Evolutionary conservation across 768 basidiomycete species (phyloP).

Genomic region (Clitopilus hobsonii): DNA sequence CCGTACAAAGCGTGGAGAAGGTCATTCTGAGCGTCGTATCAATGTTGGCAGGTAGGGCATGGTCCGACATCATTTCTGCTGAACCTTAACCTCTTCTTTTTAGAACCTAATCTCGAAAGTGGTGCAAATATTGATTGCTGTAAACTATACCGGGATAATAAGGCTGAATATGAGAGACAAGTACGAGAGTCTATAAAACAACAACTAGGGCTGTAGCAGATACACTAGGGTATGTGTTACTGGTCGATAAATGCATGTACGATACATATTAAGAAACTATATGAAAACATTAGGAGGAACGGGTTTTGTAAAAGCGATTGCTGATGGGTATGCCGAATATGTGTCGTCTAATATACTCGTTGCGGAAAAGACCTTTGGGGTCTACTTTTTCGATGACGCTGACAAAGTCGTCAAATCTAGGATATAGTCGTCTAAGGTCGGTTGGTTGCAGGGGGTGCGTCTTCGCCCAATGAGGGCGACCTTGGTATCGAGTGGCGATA

Average conservation of each 20-base stretch:
- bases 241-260: no score
- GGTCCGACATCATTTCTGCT: background rate
- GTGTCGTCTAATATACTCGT: slow-evolving; percentile 87
- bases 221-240: slow-evolving; percentile 5
- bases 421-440: slow-evolving; percentile 65
- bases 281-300: slow-evolving; percentile 12
- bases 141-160: slow-evolving; percentile 92
- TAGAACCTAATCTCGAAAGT: slow-evolving; percentile 95
- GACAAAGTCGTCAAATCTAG: slow-evolving; percentile 75
- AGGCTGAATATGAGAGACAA: slow-evolving; percentile 80
- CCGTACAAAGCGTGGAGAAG: slow-evolving; percentile 98
- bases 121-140: slow-evolving; percentile 97
- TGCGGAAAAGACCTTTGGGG: slow-evolving; percentile 73
- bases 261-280: slow-evolving; percentile 5
- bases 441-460: slow-evolving; percentile 69
- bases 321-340: slow-evolving; percentile 59
- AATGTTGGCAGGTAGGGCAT: slow-evolving; percentile 82
- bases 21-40: slow-evolving; percentile 94
- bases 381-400: slow-evolving; percentile 66
- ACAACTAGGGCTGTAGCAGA: slow-evolving; percentile 69
- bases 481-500: slow-evolving; percentile 64
- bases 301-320: slow-evolving; percentile 35
- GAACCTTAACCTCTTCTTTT: background rate
- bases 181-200: slow-evolving; percentile 81
- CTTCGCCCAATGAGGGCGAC: slow-evolving; percentile 97